These are phyloP conservation scores for Trichoderma atrobrunneum DNA, from an alignment of 2,329 filamentous ascomycete genomes.

Conservation along the genomic window DNA sequence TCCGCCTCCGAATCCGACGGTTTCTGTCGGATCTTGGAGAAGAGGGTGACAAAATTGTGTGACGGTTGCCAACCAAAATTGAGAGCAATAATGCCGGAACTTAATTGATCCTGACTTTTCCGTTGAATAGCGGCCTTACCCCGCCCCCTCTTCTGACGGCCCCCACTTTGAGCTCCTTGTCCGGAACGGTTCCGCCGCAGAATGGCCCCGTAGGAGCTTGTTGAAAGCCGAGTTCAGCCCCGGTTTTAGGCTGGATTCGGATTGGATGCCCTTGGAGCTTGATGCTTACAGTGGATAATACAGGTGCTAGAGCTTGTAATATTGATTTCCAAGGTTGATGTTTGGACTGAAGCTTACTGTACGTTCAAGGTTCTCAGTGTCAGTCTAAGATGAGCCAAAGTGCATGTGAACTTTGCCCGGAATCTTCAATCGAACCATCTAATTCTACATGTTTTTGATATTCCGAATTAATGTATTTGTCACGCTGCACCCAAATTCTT, in stretches of 20 bases:
- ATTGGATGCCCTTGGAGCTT: background rate
- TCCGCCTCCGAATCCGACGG: slow-evolving; percentile 13
- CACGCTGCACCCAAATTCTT: background rate
- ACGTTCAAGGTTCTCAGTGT: background rate
- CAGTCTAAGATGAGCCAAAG: background rate
- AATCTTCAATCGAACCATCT: background rate
- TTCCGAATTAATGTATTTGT: background rate
- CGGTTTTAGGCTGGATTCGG: background rate
- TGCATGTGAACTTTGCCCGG: background rate
- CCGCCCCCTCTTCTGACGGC: background rate
- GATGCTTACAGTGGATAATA: background rate
- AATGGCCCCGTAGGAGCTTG: background rate
- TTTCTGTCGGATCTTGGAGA: slow-evolving; percentile 7
- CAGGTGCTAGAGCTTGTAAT: background rate
- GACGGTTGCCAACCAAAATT: background rate
- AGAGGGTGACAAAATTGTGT: background rate
- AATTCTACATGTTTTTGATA: background rate
- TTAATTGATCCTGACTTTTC: background rate
- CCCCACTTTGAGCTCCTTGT: background rate
- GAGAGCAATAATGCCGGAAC: background rate
- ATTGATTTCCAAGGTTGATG: background rate
- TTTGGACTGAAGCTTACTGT: background rate
- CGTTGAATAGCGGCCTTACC: background rate
- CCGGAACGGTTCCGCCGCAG: slow-evolving; percentile 8
- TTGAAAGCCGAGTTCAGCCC: slow-evolving; percentile 3